A percentile compares a stretch with the other conserved stretches of the same genome.
Evolutionary conservation across 2,329 filamentous ascomycete species (phyloP).

Genomic region (Teratosphaeria nubilosa): DNA sequence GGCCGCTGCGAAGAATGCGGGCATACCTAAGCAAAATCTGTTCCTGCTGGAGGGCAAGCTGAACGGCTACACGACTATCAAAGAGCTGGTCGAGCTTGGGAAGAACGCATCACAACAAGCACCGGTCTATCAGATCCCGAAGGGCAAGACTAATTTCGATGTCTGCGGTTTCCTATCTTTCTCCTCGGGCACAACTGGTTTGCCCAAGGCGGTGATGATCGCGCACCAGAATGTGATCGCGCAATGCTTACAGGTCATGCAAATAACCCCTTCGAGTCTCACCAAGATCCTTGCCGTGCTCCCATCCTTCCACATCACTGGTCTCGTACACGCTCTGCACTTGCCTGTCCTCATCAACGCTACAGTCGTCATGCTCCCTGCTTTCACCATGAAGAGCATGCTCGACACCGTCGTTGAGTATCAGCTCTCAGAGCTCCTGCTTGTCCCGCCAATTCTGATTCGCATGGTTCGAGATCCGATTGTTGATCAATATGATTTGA

Average conservation of each 20-base stretch:
- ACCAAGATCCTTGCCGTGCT: conserved; percentile 47
- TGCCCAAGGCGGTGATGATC: conserved; percentile 45
- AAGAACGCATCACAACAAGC: conserved; percentile 34
- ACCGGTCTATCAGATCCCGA: conserved; percentile 39
- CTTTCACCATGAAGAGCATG: conserved; percentile 53
- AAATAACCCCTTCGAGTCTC: conserved; percentile 41
- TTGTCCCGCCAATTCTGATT: conserved; percentile 54
- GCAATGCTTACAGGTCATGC: conserved; percentile 51
- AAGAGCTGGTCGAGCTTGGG: conserved; percentile 36
- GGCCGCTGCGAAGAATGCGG: conserved; percentile 44
- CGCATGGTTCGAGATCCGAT: conserved; percentile 48
- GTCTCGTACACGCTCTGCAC: conserved; percentile 53
- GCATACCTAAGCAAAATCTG: conserved; percentile 42
- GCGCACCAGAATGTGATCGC: conserved; percentile 46
- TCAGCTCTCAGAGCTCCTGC: conserved; percentile 45
- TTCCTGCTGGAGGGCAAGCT: conserved; percentile 48
- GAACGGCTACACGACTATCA: conserved; percentile 40
- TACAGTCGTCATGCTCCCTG: conserved; percentile 55
- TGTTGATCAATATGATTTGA: conserved; percentile 47
- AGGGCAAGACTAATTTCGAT: conserved; percentile 47
- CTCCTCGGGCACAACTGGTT: conserved; percentile 40
- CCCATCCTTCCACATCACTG: conserved; percentile 54
- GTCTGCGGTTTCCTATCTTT: conserved; percentile 46
- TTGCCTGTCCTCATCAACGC: conserved; percentile 53
- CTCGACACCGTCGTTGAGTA: conserved; percentile 43